Conservation (phyloP, 805 yeast species). For the Metschnikowia anglica region DNA sequence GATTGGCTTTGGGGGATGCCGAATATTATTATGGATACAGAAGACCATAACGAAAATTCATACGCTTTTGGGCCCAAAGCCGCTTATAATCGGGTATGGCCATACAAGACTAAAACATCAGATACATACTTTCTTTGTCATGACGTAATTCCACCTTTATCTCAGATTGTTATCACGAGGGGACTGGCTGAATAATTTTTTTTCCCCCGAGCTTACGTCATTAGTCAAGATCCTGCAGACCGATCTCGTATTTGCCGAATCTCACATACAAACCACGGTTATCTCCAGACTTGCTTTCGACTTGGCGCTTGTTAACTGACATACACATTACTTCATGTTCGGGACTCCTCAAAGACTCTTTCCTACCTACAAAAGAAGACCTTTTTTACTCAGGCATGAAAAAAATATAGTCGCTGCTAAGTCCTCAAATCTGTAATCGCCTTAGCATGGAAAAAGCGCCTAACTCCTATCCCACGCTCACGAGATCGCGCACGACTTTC, state of each 20-base stretch:
- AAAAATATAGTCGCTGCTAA: background rate
- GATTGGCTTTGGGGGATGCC: conserved; percentile 13
- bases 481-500: conserved; percentile 1
- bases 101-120: background rate
- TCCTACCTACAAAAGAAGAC: too few species aligned
- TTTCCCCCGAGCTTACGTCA: conserved; percentile 18
- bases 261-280: conserved; percentile 9
- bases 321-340: too few species aligned
- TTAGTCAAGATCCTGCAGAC: conserved; percentile 10
- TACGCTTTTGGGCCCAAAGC: background rate
- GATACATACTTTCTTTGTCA: conserved; percentile 26
- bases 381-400: too few species aligned
- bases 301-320: background rate
- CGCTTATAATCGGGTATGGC: background rate
- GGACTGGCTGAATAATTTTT: conserved; percentile 5
- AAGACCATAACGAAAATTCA: background rate
- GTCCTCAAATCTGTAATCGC: background rate
- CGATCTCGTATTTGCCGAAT: conserved; percentile 11
- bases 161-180: background rate
- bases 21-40: background rate
- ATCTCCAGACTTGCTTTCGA: conserved; percentile 4
- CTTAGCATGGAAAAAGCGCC: background rate
- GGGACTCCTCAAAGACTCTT: too few species aligned
- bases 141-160: conserved; percentile 9
- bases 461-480: background rate